Evolutionary conservation across 768 basidiomycete species (phyloP).

Genomic region (Russula earlei): DNA sequence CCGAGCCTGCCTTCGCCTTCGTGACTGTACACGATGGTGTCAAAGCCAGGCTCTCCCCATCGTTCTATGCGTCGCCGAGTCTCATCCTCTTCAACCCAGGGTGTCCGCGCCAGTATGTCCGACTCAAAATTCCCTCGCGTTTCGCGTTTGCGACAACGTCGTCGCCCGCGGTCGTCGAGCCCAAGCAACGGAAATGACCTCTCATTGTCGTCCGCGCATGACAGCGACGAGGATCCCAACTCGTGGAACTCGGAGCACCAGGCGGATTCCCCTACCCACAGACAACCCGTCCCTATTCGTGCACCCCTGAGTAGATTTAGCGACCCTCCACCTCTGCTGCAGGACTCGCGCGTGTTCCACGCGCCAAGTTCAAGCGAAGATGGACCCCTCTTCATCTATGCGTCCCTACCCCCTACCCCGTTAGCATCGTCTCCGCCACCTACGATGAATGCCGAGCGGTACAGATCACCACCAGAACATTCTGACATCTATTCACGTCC

Average conservation of each 20-base stretch:
- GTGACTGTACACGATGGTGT: neutral
- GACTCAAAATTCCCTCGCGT: slow-evolving; percentile 5
- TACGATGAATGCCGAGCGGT: neutral
- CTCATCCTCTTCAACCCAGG: slow-evolving; percentile 7
- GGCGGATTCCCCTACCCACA: neutral
- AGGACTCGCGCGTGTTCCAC: slow-evolving; percentile 8
- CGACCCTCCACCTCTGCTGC: slow-evolving; percentile 1
- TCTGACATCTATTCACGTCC: slow-evolving; percentile 32
- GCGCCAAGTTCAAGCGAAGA: slow-evolving; percentile 8
- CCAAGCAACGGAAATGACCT: slow-evolving; percentile 9
- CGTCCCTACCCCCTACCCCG: slow-evolving; percentile 68
- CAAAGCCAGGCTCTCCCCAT: neutral
- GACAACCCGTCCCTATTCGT: slow-evolving; percentile 1
- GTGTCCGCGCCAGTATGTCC: slow-evolving; percentile 2
- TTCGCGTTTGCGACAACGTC: slow-evolving; percentile 9
- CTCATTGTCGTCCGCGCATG: slow-evolving; percentile 13
- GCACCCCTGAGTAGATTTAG: slow-evolving; percentile 7
- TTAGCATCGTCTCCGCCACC: slow-evolving; percentile 29
- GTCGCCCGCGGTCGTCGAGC: slow-evolving; percentile 12
- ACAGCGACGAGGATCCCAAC: slow-evolving; percentile 9
- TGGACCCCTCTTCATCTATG: slow-evolving; percentile 43
- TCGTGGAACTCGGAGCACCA: slow-evolving; percentile 6
- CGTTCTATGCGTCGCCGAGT: neutral
- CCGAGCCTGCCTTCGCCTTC: too few relatives aligned
- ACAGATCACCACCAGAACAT: slow-evolving; percentile 14